A percentile compares a stretch with the other conserved stretches of the same genome.
Conservation (phyloP, 1,284 basidiomycete genomes). For the Schizophyllum amplum region DNA sequence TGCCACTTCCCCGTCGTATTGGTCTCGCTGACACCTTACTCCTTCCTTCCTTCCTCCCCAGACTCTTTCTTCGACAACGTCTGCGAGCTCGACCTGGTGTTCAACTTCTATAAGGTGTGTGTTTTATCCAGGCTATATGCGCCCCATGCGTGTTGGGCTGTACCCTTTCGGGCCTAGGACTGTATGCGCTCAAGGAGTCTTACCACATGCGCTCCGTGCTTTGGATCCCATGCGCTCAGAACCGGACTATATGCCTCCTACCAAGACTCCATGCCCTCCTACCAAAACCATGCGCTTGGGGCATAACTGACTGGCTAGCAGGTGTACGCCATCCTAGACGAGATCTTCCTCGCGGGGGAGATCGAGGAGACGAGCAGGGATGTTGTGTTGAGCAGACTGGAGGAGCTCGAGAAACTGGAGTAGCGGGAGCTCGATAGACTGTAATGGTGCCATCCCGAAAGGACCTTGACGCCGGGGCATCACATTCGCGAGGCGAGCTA, state of each 20-base stretch:
- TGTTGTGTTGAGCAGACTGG: conserved; percentile 84
- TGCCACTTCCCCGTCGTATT: conserved; percentile 4
- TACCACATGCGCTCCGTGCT: no score
- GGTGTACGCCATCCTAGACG: conserved; percentile 97
- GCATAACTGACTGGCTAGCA: conserved; percentile 23
- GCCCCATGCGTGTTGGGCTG: neutral
- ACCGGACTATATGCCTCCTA: no score
- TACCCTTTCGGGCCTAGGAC: no score
- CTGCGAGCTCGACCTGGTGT: conserved; percentile 94
- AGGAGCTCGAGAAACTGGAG: conserved; percentile 87
- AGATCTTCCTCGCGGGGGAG: conserved; percentile 98
- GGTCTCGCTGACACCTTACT: neutral
- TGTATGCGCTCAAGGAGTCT: no score
- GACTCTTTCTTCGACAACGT: conserved; percentile 99
- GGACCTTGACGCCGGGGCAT: no score
- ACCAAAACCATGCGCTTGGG: no score
- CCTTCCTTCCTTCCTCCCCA: conserved; percentile 21
- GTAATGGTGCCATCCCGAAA: no score
- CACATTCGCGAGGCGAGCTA: no score
- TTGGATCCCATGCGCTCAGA: no score
- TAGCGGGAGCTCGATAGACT: conserved; percentile 23
- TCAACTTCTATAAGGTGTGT: conserved; percentile 94
- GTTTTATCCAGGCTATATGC: neutral
- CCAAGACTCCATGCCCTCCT: no score
- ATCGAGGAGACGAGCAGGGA: conserved; percentile 98